phyloP scores from a whole-genome alignment of 1,139 yeast species.

The Pichia sp. region DNA sequence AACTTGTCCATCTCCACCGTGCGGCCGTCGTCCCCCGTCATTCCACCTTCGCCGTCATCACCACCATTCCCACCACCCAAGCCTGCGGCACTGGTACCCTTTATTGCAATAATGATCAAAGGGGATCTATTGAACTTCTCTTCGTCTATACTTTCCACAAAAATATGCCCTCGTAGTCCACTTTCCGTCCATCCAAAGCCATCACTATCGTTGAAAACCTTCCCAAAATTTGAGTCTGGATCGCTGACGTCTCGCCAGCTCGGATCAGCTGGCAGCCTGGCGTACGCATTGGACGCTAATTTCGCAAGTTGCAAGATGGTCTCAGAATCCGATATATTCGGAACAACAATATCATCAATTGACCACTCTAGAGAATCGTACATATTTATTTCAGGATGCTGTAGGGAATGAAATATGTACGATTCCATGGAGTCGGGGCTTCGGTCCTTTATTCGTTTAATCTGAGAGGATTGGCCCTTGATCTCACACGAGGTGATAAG shows the following conservation, averaged over 20 bases:
- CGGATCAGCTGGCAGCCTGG: conserved; percentile 66
- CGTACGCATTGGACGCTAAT: conserved; percentile 91
- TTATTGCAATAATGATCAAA: conserved; percentile 74
- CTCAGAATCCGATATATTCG: conserved; percentile 68
- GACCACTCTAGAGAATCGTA: conserved; percentile 51
- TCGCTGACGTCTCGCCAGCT: conserved; percentile 81
- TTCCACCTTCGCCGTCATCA: conserved; percentile 65
- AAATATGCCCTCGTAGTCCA: conserved; percentile 89
- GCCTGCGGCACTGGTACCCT: conserved; percentile 91
- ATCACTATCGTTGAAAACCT: conserved; percentile 24
- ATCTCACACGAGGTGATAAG: conserved; percentile 8
- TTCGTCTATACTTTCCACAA: conserved; percentile 54
- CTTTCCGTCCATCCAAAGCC: conserved; percentile 82
- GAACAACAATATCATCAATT: conserved; percentile 47
- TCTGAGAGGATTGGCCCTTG: conserved; percentile 19
- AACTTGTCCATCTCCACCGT: conserved; percentile 76
- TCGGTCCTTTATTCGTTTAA: conserved; percentile 52
- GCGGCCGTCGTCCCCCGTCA: conserved; percentile 66
- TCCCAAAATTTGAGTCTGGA: conserved; percentile 8
- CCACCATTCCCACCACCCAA: conserved; percentile 68
- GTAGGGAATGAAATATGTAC: conserved; percentile 56
- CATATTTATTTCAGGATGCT: conserved; percentile 42
- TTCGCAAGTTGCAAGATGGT: conserved; percentile 74
- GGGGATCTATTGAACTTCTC: conserved; percentile 24
- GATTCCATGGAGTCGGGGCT: conserved; percentile 63